Evolutionary conservation across 179 eudicot species (phyloP), one percentile per base, ranked within the genome.

Genomic region (Spinacia oleracea): DNA sequence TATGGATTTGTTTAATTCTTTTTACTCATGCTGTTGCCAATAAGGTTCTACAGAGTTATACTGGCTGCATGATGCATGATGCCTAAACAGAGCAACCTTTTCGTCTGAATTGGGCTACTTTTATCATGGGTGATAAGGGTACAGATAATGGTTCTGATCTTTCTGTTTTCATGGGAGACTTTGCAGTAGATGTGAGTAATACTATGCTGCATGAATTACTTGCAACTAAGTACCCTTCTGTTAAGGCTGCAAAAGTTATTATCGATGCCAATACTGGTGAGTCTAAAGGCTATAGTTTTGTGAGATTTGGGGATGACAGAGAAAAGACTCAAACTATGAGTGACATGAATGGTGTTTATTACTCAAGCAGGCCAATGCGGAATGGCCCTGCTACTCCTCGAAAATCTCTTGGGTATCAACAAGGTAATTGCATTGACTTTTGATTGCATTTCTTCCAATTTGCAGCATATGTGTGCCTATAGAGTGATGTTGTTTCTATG

Each of bases 161-260:
- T 64, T 93, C 99, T 23, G 92, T 96, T 62, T 96, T 96, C 82
- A 98, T 96, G 12, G 99, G 98, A 73, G 99, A 96, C 79, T 90
- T 96, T 74, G 97, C 99, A 70, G 88, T 98, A 70, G 99, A 96
- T 88, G 99, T 96, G 27, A 88, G 91, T 66, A 97, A 96, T 89
- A 86, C 77, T 43, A 79, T 96, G 77, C 83, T 96, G 81, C 91
- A 88, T 64, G 97, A 93, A 76, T 89, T 93, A 34, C 93, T 96
- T 89, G 82, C 90, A 18, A 85, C 82, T 78, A 93, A 89, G 80
- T 96, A 90, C 74, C 89, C 96, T 21, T 93, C 98, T 83, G 94
- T 96, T 69, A 96, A 96, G 87, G 97, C 94, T 84, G 99, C 97
- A 72, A 96, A 96, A 83, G 99, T 96, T 83, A 97, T 96, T 72